These are phyloP conservation scores for Pisolithus orientalis DNA, from an alignment of 768 basidiomycete genomes.

Conservation along the genomic window DNA sequence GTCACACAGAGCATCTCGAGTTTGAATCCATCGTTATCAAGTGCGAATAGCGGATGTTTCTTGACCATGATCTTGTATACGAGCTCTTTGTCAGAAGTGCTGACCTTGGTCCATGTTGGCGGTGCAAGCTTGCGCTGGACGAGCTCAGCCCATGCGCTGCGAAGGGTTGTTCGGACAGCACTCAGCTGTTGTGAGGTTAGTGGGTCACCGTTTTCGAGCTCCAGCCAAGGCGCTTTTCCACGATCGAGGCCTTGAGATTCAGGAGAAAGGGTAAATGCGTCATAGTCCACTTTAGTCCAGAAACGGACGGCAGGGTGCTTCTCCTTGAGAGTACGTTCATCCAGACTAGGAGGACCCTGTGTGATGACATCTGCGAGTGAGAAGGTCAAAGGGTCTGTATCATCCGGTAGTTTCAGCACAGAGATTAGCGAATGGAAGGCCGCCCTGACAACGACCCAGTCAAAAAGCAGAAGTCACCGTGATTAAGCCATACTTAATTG, in stretches of 20 bases:
- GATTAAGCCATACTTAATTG: background rate
- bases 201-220: background rate
- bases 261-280: background rate
- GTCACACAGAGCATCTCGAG: background rate
- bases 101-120: background rate
- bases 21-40: background rate
- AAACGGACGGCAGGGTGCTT: background rate
- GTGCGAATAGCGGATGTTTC: background rate
- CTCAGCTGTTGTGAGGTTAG: background rate
- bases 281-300: background rate
- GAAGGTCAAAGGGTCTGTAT: background rate
- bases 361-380: background rate
- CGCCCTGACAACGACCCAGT: background rate
- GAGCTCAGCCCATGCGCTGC: background rate
- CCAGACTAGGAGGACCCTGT: too few relatives aligned
- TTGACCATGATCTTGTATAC: background rate
- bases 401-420: background rate
- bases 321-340: background rate
- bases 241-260: background rate
- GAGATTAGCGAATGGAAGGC: background rate
- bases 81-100: background rate
- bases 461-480: background rate
- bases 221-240: background rate
- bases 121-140: background rate
- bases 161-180: background rate